These are phyloP conservation scores for Rhododendron mucronatum DNA, from an alignment of 148 eudicot genomes.

Conservation along the genomic window DNA sequence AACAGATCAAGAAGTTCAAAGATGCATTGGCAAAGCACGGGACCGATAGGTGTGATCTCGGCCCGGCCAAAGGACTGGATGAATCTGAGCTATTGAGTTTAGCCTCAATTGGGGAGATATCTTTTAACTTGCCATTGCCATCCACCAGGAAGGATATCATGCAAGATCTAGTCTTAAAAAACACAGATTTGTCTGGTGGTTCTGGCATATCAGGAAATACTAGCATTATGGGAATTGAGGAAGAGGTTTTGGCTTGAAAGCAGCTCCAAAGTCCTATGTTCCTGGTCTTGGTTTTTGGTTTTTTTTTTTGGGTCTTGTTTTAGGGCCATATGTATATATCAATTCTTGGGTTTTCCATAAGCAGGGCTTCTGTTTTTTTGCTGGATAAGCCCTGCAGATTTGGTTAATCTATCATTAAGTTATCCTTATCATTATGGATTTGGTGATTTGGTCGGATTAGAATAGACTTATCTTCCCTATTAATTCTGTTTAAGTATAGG, in stretches of 20 bases:
- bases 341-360: conserved; percentile 8
- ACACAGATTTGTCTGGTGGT: conserved; percentile 17
- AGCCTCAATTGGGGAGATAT: conserved; percentile 62
- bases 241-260: conserved; percentile 33
- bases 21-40: conserved; percentile 71
- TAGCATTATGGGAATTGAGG: conserved; percentile 13
- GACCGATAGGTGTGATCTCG: conserved; percentile 41
- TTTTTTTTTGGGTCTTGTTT: not conserved
- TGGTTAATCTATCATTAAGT: not conserved
- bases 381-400: conserved; percentile 12
- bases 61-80: conserved; percentile 71
- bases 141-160: conserved; percentile 22
- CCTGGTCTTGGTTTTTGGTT: not conserved
- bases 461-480: not conserved
- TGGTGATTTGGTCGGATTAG: not conserved
- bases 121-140: conserved; percentile 16
- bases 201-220: conserved; percentile 12
- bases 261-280: not conserved
- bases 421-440: not conserved
- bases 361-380: conserved; percentile 16
- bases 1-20: conserved; percentile 87
- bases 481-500: not conserved
- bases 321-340: not conserved
- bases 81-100: conserved; percentile 62
- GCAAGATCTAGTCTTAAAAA: conserved; percentile 38